Conservation (phyloP, 164 flowering plant species). For the Malania oleifera region DNA sequence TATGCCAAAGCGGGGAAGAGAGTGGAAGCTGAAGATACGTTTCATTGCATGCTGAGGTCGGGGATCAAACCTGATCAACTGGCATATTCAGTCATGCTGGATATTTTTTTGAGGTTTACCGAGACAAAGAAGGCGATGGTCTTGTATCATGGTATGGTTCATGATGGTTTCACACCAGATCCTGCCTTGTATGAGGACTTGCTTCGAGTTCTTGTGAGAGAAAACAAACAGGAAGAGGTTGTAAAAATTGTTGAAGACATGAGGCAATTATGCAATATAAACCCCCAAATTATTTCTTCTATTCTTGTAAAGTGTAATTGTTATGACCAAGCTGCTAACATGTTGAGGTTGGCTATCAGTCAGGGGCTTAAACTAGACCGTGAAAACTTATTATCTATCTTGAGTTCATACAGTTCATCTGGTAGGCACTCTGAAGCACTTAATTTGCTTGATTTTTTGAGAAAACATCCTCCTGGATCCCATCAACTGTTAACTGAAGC, state of each 20-base stretch:
- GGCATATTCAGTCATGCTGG: slow-evolving; percentile 89
- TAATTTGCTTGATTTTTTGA: slow-evolving; percentile 50
- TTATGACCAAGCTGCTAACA: slow-evolving; percentile 55
- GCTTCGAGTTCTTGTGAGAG: slow-evolving; percentile 49
- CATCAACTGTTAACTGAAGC: slow-evolving; percentile 48
- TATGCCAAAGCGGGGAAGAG: slow-evolving; percentile 82
- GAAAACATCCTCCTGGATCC: slow-evolving; percentile 37
- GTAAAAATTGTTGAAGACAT: slow-evolving; percentile 55
- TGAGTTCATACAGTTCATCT: slow-evolving; percentile 60
- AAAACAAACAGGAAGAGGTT: slow-evolving; percentile 41
- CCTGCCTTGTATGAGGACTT: slow-evolving; percentile 46
- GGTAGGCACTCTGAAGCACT: slow-evolving; percentile 57
- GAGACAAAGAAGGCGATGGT: slow-evolving; percentile 50
- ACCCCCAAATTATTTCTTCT: slow-evolving; percentile 46
- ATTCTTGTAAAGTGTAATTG: slow-evolving; percentile 70
- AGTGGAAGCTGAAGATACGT: slow-evolving; percentile 69
- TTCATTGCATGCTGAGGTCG: slow-evolving; percentile 60
- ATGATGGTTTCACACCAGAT: slow-evolving; percentile 63
- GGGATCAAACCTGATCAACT: slow-evolving; percentile 81
- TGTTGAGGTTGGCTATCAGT: slow-evolving; percentile 48
- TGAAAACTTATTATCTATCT: slow-evolving; percentile 47
- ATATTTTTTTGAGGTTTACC: slow-evolving; percentile 54
- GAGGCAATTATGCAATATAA: slow-evolving; percentile 50
- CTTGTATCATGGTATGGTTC: slow-evolving; percentile 62
- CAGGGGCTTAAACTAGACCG: slow-evolving; percentile 49